Conservation (phyloP, 2,329 filamentous ascomycete genomes). For the Aureobasidium sp. region DNA sequence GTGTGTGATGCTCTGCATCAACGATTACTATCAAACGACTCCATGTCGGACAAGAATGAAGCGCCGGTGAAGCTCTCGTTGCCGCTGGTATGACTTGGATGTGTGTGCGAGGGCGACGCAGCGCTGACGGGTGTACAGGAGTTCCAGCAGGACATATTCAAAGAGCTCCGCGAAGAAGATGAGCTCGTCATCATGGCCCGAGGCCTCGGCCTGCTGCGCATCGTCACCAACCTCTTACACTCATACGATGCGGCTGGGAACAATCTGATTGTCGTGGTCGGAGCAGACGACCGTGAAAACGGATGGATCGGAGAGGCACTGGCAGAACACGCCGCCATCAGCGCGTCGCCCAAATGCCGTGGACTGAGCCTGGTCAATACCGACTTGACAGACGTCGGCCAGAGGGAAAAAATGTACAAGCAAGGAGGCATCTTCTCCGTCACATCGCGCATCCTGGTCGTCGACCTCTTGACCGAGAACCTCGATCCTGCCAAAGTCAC, state of each 20-base stretch:
- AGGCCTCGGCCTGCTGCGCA: conserved; percentile 82
- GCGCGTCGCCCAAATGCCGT: conserved; percentile 70
- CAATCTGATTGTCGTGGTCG: conserved; percentile 82
- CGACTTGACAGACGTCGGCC: conserved; percentile 78
- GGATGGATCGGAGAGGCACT: conserved; percentile 93
- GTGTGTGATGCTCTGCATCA: background rate
- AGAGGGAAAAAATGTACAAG: conserved; percentile 85
- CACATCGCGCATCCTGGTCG: conserved; percentile 89
- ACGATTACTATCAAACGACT: background rate
- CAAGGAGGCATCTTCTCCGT: conserved; percentile 90
- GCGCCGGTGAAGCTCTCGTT: conserved; percentile 71
- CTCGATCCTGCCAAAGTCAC: conserved; percentile 79
- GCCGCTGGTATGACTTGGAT: conserved; percentile 48
- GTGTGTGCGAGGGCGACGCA: background rate
- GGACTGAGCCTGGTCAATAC: conserved; percentile 91
- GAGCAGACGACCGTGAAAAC: conserved; percentile 88
- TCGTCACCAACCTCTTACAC: conserved; percentile 93
- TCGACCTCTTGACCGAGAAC: conserved; percentile 80
- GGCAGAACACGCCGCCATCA: conserved; percentile 90
- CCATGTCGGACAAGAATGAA: conserved; percentile 19
- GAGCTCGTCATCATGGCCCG: conserved; percentile 86
- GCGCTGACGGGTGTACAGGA: conserved; percentile 37
- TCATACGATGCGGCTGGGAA: conserved; percentile 94
- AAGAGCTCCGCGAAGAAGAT: conserved; percentile 83
- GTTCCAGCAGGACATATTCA: conserved; percentile 95